A percentile compares a stretch with the other conserved stretches of the same genome.
These are phyloP conservation scores for Bipolaris oryzae DNA, from an alignment of 2,329 filamentous ascomycete genomes.

Conservation along the genomic window DNA sequence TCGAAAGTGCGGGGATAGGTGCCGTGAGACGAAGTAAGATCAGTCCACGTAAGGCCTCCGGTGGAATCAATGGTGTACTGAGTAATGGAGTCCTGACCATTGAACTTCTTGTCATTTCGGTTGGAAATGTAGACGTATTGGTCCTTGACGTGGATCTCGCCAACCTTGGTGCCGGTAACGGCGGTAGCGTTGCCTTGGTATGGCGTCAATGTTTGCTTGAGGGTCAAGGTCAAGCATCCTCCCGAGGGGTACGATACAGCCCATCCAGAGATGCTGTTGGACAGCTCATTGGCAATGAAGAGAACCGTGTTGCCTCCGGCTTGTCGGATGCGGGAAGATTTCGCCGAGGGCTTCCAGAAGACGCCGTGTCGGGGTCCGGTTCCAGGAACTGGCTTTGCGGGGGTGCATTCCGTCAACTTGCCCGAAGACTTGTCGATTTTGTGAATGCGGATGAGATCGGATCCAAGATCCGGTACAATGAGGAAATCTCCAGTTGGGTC, in stretches of 20 bases:
- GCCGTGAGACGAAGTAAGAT: constrained; percentile 37
- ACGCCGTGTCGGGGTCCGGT: constrained; percentile 61
- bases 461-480: constrained; percentile 60
- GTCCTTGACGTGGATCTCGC: constrained; percentile 41
- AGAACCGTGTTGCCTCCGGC: constrained; percentile 31
- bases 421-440: constrained; percentile 55
- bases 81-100: constrained; percentile 42
- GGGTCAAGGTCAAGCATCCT: constrained; percentile 39
- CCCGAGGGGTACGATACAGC: constrained; percentile 36
- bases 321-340: constrained; percentile 26
- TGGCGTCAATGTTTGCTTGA: constrained; percentile 42
- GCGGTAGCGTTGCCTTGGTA: constrained; percentile 41
- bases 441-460: constrained; percentile 62
- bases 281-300: constrained; percentile 45
- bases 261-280: constrained; percentile 41
- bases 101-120: constrained; percentile 47
- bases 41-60: constrained; percentile 38
- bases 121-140: constrained; percentile 45
- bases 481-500: constrained; percentile 59
- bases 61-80: constrained; percentile 40
- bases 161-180: constrained; percentile 38
- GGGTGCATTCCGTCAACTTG: constrained; percentile 54
- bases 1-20: constrained; percentile 46
- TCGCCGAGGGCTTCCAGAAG: constrained; percentile 53
- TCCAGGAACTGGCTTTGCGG: constrained; percentile 53